Conservation (phyloP, 805 yeast species). For the Kodamaea leandrae region DNA sequence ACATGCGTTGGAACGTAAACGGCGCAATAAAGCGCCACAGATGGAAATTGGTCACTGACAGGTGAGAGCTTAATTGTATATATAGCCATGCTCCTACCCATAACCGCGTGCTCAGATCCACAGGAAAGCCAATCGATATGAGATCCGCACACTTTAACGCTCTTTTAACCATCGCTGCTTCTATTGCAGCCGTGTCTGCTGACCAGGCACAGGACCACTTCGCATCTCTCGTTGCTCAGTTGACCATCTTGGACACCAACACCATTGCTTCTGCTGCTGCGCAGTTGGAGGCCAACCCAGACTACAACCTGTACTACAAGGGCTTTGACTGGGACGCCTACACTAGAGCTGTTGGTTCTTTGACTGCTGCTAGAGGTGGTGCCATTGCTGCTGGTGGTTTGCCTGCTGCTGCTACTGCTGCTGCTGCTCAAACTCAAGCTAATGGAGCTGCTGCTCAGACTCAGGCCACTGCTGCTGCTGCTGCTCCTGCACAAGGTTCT, state of each 20-base stretch:
- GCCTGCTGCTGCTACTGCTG: conserved; percentile 6
- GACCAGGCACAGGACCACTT: conserved; percentile 3
- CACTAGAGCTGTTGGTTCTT: conserved; percentile 8
- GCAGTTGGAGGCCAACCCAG: conserved; percentile 4
- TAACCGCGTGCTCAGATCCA: too few species aligned
- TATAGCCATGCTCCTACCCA: too few species aligned
- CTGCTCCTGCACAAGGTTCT: too few species aligned
- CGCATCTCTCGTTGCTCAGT: conserved; percentile 1
- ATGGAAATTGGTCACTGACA: background rate
- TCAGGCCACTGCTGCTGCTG: conserved; percentile 1
- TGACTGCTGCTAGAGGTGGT: conserved; percentile 2
- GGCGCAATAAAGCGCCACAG: background rate
- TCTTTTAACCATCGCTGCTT: conserved; percentile 5
- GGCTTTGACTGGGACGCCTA: conserved; percentile 9
- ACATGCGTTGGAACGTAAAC: background rate
- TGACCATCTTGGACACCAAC: conserved; percentile 8
- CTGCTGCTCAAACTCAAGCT: background rate
- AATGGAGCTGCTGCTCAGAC: conserved; percentile 1
- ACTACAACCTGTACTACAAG: background rate
- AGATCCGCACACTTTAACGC: background rate
- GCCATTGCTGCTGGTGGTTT: conserved; percentile 3
- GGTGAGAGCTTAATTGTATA: too few species aligned
- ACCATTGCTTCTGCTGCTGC: conserved; percentile 8
- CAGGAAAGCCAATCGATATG: background rate
- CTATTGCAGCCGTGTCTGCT: conserved; percentile 4